Conservation (phyloP, 306 rosid genomes). For the Quercus bicolor region DNA sequence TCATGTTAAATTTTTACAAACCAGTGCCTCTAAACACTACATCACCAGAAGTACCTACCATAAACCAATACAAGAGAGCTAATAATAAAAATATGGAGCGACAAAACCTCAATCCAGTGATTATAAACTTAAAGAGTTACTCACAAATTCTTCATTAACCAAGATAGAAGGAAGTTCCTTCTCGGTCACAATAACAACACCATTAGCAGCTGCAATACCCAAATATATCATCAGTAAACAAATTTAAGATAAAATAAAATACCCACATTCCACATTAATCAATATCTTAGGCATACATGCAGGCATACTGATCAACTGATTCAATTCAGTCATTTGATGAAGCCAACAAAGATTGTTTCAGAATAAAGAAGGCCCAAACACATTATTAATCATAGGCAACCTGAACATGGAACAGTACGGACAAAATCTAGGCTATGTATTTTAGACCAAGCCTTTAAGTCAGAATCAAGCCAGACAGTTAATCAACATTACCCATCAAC, state of each 20-base stretch:
- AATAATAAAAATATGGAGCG: neutral
- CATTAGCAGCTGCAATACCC: conserved; percentile 77
- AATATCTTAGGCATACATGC: neutral
- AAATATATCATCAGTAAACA: conserved; percentile 8
- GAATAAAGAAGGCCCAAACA: no score
- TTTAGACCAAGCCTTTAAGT: no score
- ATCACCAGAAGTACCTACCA: neutral
- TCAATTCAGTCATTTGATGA: no score
- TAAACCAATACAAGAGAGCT: neutral
- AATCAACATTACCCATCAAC: no score
- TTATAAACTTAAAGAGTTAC: conserved; percentile 14
- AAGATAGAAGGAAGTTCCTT: conserved; percentile 93
- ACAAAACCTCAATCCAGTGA: neutral
- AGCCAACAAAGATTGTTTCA: no score
- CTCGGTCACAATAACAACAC: conserved; percentile 94
- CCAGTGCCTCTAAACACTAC: neutral
- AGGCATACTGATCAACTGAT: neutral
- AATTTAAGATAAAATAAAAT: neutral
- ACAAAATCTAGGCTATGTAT: no score
- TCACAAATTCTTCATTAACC: conserved; percentile 90
- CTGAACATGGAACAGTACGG: no score
- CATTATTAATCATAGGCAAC: no score
- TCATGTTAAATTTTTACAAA: neutral
- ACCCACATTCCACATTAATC: neutral
- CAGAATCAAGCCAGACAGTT: no score